Base-by-base conservation (phyloP, 2,329 filamentous ascomycete genomes). In the Ophiostoma perfectum region DNA sequence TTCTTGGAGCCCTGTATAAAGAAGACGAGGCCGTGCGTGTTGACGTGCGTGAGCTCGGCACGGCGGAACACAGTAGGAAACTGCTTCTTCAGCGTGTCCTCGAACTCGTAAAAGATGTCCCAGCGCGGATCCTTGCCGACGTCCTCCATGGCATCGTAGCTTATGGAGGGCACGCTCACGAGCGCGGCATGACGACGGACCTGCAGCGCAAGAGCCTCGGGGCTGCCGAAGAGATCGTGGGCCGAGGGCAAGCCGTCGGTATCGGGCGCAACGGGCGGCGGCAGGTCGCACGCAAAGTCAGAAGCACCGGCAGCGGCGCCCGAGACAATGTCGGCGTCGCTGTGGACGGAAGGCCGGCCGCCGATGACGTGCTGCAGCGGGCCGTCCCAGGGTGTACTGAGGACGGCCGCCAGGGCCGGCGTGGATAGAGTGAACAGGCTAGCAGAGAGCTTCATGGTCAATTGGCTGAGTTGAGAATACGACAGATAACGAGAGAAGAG, bases 11-110 rank as follows among this genome's bases (percentile, higher is more conserved):
- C 87, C 52, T 81, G 70, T 81, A 85, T 85, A 2, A 84, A 86
- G 73, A 83, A 87, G 42, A 88, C 74, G 60, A 88, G 77, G 2
- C 83, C 86, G 73, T 88, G 83, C 1, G 80, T 84, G 74, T 89
- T 88, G 72, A 88, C 76, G 69, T 82, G 83, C 67, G 87, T 82
- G 0, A 86, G 68, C 8, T 64, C 65, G 49, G 70, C 69, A 6
- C 70, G 18, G 5, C 76, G 73, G 73, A 84, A 84, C 73, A 84
- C 77, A 2, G 79, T 74, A 0, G 86, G 86, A 70, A 85, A 88
- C 0, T 81, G 79, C 68, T 78, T 72, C 68, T 80, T 73, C 44
- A 88, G 76, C 45, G 82, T 82, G 7, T 74, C 73, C 5, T 84
- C 82, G 67, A 90, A 81, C 2, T 82, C 77, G 62, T 81, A 80